Evolutionary conservation across 1,139 yeast species (phyloP), one percentile per base, ranked within the genome.

Genomic region (Wickerhamomyces sp.): DNA sequence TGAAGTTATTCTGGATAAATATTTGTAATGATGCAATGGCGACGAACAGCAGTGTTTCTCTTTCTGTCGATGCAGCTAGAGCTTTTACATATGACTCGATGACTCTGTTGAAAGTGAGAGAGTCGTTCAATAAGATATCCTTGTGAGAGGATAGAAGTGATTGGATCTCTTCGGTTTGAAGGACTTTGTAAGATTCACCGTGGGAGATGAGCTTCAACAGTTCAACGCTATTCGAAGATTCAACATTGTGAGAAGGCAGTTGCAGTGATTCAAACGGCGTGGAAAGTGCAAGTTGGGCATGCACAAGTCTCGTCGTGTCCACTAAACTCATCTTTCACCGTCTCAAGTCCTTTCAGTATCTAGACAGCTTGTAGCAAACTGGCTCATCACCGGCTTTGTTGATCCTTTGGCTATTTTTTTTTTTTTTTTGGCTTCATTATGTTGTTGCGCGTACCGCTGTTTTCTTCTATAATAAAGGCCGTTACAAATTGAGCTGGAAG

Each of bases 1-100:
- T 86, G 54, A 71, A 85, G 55, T 89, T 89, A 35, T 73, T 61
- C 54, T 87, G 95, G 16, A 84, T 62, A 52, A 83, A 89, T 2
- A 74, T 56, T 51, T 87, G 88, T 25, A 87, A 62, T 5, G 77
- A 61, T 1, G 82, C 68, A 36, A 81, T 64, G 5, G 83, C 85
- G 13, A 62, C 34, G 11, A 56, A 32, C 12, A 62, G 39, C 5
- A 55, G 32, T 1, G 24, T 6, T 15, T 43, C 45, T 11, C 26
- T 33, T 6, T 31, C 25, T 12, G 30, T 22, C 16, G 4, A 16
- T 4, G 29, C 10, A 1, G 22, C 11, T 5, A 31, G 23, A 5
- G 22, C 26, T 1, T 22, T 8, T 3, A 34, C 29, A 25, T 33
- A 41, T 4, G 15, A 23, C 2, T 33, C 21, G 2, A 41, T 2